phyloP scores from a whole-genome alignment of 768 basidiomycete genomes.

The Podaxis rugospora region DNA sequence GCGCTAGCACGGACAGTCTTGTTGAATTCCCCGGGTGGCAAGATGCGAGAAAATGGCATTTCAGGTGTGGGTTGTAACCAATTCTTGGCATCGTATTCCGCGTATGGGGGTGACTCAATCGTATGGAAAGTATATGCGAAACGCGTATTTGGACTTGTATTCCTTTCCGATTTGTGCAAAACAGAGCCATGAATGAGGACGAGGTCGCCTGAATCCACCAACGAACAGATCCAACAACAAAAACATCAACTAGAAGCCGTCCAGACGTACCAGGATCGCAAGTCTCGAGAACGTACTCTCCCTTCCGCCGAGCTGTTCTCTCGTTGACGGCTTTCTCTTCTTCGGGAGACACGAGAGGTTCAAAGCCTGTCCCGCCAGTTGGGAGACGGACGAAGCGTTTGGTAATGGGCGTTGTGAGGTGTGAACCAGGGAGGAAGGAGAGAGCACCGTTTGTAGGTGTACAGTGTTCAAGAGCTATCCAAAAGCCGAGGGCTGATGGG shows the following conservation, averaged over 20 bases:
- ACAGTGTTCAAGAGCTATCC: constrained; percentile 93
- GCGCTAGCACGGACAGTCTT: neutral
- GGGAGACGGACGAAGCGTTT: constrained; percentile 81
- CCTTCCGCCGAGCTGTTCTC: constrained; percentile 21
- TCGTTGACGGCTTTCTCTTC: constrained; percentile 25
- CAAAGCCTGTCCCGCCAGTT: constrained; percentile 81
- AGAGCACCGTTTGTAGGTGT: constrained; percentile 80
- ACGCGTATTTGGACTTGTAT: constrained; percentile 73
- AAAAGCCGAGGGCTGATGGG: constrained; percentile 89
- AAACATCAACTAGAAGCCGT: neutral
- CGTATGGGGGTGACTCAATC: constrained; percentile 73
- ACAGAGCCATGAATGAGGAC: constrained; percentile 94
- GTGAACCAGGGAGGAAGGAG: constrained; percentile 89
- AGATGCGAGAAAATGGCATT: constrained; percentile 75
- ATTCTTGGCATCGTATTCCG: constrained; percentile 84
- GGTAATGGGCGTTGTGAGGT: constrained; percentile 65
- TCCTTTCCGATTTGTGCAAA: constrained; percentile 87
- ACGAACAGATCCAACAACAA: neutral
- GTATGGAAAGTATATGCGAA: constrained; percentile 97
- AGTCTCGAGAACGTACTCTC: constrained; percentile 60
- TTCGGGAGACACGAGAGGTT: constrained; percentile 44
- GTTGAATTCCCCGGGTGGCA: constrained; percentile 26
- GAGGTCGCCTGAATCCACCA: constrained; percentile 59
- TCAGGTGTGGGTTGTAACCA: constrained; percentile 88
- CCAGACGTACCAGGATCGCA: constrained; percentile 62